Evolutionary conservation across 2,329 filamentous ascomycete species (phyloP).

Genomic region (Teratosphaeria pseudoeucalypti): DNA sequence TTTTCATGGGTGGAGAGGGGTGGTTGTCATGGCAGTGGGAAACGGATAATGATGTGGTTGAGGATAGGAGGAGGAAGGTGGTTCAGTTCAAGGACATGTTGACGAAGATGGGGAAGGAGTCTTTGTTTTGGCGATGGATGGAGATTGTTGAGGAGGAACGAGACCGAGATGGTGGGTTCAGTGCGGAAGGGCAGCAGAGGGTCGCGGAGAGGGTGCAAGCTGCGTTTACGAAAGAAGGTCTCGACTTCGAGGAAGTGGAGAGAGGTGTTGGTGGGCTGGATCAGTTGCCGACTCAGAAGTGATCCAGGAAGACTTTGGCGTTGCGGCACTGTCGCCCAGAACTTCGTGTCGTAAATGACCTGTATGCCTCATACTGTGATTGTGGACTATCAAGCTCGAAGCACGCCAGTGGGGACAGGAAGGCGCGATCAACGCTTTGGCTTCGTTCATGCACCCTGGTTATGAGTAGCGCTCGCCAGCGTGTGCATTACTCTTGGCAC

Average conservation of each 20-base stretch:
- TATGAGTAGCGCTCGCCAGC: neutral
- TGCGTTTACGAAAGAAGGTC: conserved; percentile 61
- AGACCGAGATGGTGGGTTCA: conserved; percentile 67
- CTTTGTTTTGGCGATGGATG: conserved; percentile 84
- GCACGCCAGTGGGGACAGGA: too few species aligned
- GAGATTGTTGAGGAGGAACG: conserved; percentile 86
- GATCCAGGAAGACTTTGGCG: neutral
- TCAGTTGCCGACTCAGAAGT: conserved; percentile 31
- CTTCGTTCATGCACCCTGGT: neutral
- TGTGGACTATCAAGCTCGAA: too few species aligned
- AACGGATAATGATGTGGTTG: conserved; percentile 40
- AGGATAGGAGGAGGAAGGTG: conserved; percentile 61
- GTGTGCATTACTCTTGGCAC: neutral
- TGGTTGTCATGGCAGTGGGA: conserved; percentile 45
- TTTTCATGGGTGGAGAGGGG: conserved; percentile 56
- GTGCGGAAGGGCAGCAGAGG: conserved; percentile 58
- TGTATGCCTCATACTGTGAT: too few species aligned
- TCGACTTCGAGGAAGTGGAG: conserved; percentile 79
- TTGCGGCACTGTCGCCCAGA: neutral
- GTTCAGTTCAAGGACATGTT: conserved; percentile 71
- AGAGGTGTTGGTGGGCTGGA: conserved; percentile 55
- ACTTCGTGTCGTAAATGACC: neutral
- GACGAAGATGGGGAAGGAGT: conserved; percentile 68
- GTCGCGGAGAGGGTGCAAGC: conserved; percentile 65
- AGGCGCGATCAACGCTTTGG: too few species aligned